Conservation (phyloP, 495 filamentous ascomycete genomes). For the Penicillium subrubescens region DNA sequence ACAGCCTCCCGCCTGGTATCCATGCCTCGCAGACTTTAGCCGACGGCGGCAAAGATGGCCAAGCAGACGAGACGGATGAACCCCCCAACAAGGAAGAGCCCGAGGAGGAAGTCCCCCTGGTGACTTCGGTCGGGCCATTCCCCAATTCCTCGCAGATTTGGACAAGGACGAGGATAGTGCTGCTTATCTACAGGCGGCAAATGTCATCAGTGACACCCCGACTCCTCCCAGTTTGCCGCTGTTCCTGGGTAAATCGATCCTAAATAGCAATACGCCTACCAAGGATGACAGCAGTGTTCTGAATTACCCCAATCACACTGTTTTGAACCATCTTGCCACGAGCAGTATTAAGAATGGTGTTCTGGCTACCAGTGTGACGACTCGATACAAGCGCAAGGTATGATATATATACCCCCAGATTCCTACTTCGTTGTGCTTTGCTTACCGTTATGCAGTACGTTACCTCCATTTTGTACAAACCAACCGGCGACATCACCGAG, state of each 20-base stretch:
- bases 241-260: conserved; percentile 90
- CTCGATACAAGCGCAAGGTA: conserved; percentile 95
- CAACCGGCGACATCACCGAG: conserved; percentile 57
- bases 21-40: conserved; percentile 51
- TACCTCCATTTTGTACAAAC: conserved; percentile 97
- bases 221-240: conserved; percentile 84
- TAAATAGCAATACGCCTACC: conserved; percentile 86
- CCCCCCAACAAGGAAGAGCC: conserved; percentile 49
- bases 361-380: conserved; percentile 94
- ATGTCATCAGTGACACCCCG: conserved; percentile 71
- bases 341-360: conserved; percentile 97
- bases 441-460: conserved; percentile 68
- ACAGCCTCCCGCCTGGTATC: conserved; percentile 40
- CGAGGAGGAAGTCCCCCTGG: conserved; percentile 50
- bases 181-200: conserved; percentile 67
- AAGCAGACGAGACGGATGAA: conserved; percentile 42
- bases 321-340: conserved; percentile 95
- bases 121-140: conserved; percentile 63
- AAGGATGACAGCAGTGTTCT: conserved; percentile 98
- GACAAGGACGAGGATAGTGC: conserved; percentile 79
- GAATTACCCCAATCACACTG: conserved; percentile 94
- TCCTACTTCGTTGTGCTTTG: conserved; percentile 12
- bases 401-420: conserved; percentile 10
- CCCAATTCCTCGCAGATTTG: conserved; percentile 81
- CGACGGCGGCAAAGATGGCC: conserved; percentile 36